A percentile compares a stretch with the other conserved stretches of the same genome.
phyloP scores from a whole-genome alignment of 1,284 basidiomycete species.

The Ceratobasidium sp. region DNA sequence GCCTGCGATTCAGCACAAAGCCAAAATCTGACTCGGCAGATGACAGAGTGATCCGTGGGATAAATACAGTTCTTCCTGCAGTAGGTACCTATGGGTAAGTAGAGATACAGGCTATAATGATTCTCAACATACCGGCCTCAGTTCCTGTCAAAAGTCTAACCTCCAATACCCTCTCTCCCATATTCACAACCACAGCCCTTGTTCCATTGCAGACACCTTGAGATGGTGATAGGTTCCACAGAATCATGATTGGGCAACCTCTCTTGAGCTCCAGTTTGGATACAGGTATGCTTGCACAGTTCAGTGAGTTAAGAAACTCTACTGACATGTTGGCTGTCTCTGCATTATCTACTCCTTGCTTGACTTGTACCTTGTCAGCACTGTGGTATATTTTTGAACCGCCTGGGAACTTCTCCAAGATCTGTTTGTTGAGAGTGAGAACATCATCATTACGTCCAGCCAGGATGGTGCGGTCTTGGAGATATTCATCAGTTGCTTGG shows the following conservation, averaged over 20 bases:
- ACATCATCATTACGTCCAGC: conserved; percentile 57
- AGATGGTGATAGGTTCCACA: conserved; percentile 55
- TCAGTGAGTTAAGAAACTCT: conserved; percentile 51
- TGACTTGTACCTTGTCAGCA: conserved; percentile 52
- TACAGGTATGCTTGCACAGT: conserved; percentile 53
- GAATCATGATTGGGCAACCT: conserved; percentile 55
- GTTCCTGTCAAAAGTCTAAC: conserved; percentile 52
- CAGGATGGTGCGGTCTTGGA: conserved; percentile 57
- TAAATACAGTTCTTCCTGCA: conserved; percentile 51
- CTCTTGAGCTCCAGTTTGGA: conserved; percentile 53
- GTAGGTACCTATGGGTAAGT: too few relatives aligned
- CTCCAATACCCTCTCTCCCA: conserved; percentile 52
- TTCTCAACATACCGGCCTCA: conserved; percentile 50
- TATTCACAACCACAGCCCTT: conserved; percentile 50
- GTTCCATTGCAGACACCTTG: conserved; percentile 58
- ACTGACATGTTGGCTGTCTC: conserved; percentile 41
- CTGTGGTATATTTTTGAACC: conserved; percentile 51
- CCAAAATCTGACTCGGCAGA: conserved; percentile 50
- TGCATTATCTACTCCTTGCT: conserved; percentile 49
- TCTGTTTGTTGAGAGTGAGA: conserved; percentile 52
- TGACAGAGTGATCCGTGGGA: conserved; percentile 54
- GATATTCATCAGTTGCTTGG: conserved; percentile 51
- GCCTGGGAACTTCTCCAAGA: conserved; percentile 54
- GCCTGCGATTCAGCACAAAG: conserved; percentile 52
- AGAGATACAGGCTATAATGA: too few relatives aligned